phyloP scores from a whole-genome alignment of 192 early-diverging fungal species.

The Backusella sp. region DNA sequence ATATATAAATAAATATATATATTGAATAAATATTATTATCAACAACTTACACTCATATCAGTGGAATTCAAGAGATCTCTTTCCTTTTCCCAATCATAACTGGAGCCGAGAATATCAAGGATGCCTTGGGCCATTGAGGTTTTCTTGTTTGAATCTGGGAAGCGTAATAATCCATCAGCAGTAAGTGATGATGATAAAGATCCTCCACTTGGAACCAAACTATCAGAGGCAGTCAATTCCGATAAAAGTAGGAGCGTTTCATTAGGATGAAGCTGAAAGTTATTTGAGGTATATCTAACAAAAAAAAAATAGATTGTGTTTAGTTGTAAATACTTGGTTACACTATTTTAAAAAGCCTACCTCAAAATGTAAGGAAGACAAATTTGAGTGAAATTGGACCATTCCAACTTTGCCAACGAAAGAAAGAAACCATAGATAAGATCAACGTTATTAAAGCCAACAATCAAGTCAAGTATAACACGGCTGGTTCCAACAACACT shows the following conservation, averaged over 20 bases:
- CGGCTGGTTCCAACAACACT: conserved; percentile 32
- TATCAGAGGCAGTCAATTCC: conserved; percentile 40
- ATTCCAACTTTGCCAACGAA: conserved; percentile 58
- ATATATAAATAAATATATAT: not conserved
- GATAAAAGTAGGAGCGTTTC: conserved; percentile 51
- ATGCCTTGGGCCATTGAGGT: conserved; percentile 39
- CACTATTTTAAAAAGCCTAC: conserved; percentile 15
- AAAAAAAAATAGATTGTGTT: not conserved
- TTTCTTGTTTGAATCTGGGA: conserved; percentile 34
- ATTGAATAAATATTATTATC: not conserved
- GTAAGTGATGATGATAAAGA: conserved; percentile 47
- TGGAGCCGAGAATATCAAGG: conserved; percentile 33
- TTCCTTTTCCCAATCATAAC: conserved; percentile 51
- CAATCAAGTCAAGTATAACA: conserved; percentile 29
- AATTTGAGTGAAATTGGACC: conserved; percentile 73
- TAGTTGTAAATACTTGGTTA: not conserved
- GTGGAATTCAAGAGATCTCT: conserved; percentile 37
- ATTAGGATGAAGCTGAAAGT: conserved; percentile 33
- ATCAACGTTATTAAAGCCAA: conserved; percentile 45
- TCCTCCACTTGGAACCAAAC: conserved; percentile 37
- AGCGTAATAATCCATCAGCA: conserved; percentile 46
- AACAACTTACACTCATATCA: conserved; percentile 36
- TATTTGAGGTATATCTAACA: conserved; percentile 40
- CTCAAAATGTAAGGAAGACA: conserved; percentile 67
- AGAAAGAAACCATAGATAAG: conserved; percentile 67